Evolutionary conservation across 176 grass and related monocot species (phyloP), one percentile per base, ranked within the genome.

Genomic region (Zoysia pacifica): DNA sequence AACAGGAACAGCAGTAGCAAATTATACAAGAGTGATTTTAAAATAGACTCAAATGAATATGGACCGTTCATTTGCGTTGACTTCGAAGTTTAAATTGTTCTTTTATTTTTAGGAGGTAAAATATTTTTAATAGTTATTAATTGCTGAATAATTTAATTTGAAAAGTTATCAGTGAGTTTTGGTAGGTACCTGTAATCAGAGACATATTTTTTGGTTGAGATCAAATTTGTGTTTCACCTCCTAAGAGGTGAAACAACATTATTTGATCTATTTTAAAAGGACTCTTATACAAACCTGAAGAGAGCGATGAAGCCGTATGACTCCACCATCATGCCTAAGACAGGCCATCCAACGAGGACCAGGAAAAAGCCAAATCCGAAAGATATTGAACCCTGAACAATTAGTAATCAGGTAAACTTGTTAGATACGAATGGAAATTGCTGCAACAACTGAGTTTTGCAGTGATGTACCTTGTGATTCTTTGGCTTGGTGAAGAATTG

Each of bases 401-500:
- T 65, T 36, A 20, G 16, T 62, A 58, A 79, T 66, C 11, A 67
- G 44, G 20, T 80, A 12, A 36, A 58, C 9, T 59, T 12, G 40
- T 74, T 42, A 82, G 62, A 53, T 65, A 38, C 9, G 4, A 48
- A 65, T 44, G 11, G 16, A 49, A 79, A 1, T 73, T 18, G 12
- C 16, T 76, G 28, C 49, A 76, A 50, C 4, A 6, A 60, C 1
- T 48, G 53, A 5, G 6, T 74, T 5, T 67, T 62, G 37, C 39
- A 19, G 20, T 18, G 48, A 51, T 40, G 41, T 18, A 91, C 90
- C 90, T 87, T 97, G 77, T 97, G 90, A 84, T 97, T 97, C 82
- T 83, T 97, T 73, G 86, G 90, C 69, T 97, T 93, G 74, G 90
- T 84, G 59, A 97, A 97, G 83, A 97, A 97, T 44, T 87, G 93